These are phyloP conservation scores for Abortiporus biennis DNA, from an alignment of 1,284 basidiomycete genomes.

Conservation along the genomic window DNA sequence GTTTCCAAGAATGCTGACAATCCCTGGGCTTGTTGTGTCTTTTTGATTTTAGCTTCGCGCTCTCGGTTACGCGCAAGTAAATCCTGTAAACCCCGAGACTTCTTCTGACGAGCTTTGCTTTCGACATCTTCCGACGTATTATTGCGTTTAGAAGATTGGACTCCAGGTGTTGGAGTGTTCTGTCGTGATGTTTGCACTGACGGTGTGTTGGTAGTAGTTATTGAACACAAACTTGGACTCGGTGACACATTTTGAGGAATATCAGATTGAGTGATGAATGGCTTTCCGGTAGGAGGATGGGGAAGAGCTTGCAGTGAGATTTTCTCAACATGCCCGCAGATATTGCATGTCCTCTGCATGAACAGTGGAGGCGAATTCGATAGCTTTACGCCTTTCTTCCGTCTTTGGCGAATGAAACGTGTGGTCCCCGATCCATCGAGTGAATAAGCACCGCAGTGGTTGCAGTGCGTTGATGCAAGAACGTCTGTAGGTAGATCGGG, in stretches of 20 bases:
- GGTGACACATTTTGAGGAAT: background rate
- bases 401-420: slow-evolving; percentile 16
- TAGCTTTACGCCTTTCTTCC: slow-evolving; percentile 15
- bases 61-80: slow-evolving; percentile 56
- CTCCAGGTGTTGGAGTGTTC: background rate
- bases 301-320: background rate
- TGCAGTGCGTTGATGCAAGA: slow-evolving; percentile 33
- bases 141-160: background rate
- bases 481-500: slow-evolving; percentile 19
- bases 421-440: slow-evolving; percentile 23
- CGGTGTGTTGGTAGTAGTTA: too few species aligned
- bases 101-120: slow-evolving; percentile 31
- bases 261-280: background rate
- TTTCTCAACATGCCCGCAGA: background rate
- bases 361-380: slow-evolving; percentile 6
- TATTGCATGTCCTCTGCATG: background rate
- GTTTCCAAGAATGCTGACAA: slow-evolving; percentile 48
- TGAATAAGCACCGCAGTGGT: slow-evolving; percentile 44
- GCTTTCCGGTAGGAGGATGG: background rate
- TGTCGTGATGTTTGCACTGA: background rate
- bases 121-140: slow-evolving; percentile 10
- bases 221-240: too few species aligned
- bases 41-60: slow-evolving; percentile 35
- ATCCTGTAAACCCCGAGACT: slow-evolving; percentile 47
- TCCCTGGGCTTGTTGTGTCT: slow-evolving; percentile 17